Conservation (phyloP, 305 asterid species). For the Rubia peregrina region DNA sequence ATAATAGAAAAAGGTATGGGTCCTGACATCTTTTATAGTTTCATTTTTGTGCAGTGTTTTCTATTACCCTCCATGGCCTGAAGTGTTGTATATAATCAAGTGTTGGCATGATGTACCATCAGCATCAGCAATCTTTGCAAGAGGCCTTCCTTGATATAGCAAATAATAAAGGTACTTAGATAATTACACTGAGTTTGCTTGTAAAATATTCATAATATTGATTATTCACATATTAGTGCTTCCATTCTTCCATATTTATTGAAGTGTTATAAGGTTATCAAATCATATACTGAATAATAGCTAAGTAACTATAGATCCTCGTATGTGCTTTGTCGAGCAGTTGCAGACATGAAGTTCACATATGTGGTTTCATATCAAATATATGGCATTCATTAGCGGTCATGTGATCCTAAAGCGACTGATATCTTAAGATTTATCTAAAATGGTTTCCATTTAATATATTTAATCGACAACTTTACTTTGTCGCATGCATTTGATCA, state of each 20-base stretch:
- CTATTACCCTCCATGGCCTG: too few species aligned
- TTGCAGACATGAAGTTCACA: constrained; percentile 93
- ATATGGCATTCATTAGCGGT: constrained; percentile 87
- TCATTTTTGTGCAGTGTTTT: background rate
- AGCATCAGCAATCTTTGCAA: constrained; percentile 81
- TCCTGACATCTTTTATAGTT: background rate
- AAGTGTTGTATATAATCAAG: constrained; percentile 27
- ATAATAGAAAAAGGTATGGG: background rate
- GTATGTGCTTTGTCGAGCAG: constrained; percentile 79
- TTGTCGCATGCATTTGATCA: constrained; percentile 24
- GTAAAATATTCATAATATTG: constrained; percentile 4
- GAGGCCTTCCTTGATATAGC: constrained; percentile 99
- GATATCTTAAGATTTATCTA: constrained; percentile 77
- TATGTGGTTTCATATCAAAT: constrained; percentile 94
- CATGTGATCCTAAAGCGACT: constrained; percentile 69
- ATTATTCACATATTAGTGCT: constrained; percentile 14
- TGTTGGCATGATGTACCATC: constrained; percentile 94
- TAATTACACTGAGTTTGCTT: constrained; percentile 14
- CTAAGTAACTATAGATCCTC: constrained; percentile 60
- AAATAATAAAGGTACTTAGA: constrained; percentile 65
- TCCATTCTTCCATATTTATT: constrained; percentile 56
- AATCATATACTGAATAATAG: constrained; percentile 55
- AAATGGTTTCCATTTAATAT: constrained; percentile 12
- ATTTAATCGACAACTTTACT: constrained; percentile 5
- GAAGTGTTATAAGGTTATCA: constrained; percentile 90